Evolutionary conservation across 495 filamentous ascomycete species (phyloP).

Genomic region (Xylaria castorea): DNA sequence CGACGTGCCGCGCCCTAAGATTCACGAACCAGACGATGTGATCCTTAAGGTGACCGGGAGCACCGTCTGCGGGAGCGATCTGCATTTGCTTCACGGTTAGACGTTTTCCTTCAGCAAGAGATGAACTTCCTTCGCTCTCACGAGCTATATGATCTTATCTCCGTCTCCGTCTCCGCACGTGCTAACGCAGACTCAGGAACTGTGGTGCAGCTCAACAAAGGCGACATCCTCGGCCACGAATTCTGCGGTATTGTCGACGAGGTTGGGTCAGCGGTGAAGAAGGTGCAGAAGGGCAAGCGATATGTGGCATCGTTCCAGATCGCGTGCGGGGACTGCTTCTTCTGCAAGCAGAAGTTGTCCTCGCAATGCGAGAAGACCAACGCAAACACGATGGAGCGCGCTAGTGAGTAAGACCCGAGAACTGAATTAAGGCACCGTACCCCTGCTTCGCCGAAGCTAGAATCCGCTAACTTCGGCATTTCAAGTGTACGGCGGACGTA

Average conservation of each 20-base stretch:
- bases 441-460: neutral
- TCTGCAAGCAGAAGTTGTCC: slow-evolving; percentile 75
- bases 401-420: slow-evolving; percentile 27
- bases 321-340: slow-evolving; percentile 76
- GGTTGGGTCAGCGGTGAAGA: slow-evolving; percentile 66
- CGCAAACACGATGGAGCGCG: slow-evolving; percentile 68
- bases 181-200: slow-evolving; percentile 42
- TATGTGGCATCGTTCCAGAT: slow-evolving; percentile 91
- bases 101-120: neutral
- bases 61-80: slow-evolving; percentile 86
- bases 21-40: slow-evolving; percentile 77
- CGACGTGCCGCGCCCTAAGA: slow-evolving; percentile 69
- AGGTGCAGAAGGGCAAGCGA: slow-evolving; percentile 67
- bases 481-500: slow-evolving; percentile 70
- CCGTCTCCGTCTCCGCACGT: neutral
- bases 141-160: neutral
- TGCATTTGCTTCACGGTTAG: slow-evolving; percentile 77
- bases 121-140: neutral
- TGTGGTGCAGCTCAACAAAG: slow-evolving; percentile 75
- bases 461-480: slow-evolving; percentile 28
- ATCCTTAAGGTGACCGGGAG: slow-evolving; percentile 85
- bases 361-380: slow-evolving; percentile 85
- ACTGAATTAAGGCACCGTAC: neutral
- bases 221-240: slow-evolving; percentile 91
- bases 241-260: slow-evolving; percentile 83